These are phyloP conservation scores for Lasiodiplodia citricola DNA, from an alignment of 2,329 filamentous ascomycete genomes.

Conservation along the genomic window DNA sequence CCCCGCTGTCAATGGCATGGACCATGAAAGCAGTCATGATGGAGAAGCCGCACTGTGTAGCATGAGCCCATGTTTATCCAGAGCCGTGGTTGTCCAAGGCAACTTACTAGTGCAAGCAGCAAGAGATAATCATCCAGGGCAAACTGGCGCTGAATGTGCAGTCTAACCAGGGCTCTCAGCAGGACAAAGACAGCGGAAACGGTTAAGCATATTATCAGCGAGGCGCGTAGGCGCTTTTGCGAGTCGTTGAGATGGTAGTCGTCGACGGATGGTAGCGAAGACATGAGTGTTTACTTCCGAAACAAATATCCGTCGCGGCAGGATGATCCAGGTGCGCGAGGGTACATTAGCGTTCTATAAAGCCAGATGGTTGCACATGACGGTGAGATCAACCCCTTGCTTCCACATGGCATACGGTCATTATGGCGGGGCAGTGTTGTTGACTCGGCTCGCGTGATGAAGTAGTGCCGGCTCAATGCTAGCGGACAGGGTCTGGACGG, in stretches of 20 bases:
- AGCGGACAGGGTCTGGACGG: not conserved
- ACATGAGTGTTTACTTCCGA: not conserved
- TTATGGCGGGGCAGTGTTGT: not conserved
- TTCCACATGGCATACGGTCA: not conserved
- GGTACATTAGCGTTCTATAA: slow-evolving; percentile 1
- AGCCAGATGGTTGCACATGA: not conserved
- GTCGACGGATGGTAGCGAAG: not conserved
- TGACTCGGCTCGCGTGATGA: not conserved
- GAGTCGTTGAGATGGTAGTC: not conserved
- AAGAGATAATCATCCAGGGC: slow-evolving; percentile 12
- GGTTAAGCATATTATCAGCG: slow-evolving; percentile 4
- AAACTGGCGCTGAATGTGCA: slow-evolving; percentile 12
- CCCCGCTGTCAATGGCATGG: not conserved
- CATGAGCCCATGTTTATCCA: not conserved
- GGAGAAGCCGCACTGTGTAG: not conserved
- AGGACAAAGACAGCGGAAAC: slow-evolving; percentile 8
- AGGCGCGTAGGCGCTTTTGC: not conserved
- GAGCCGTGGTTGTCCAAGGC: no score
- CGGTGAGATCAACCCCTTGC: not conserved
- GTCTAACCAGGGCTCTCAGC: not conserved
- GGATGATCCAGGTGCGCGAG: not conserved
- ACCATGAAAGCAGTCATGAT: slow-evolving; percentile 1
- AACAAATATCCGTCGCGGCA: not conserved
- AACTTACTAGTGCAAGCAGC: slow-evolving; percentile 14
- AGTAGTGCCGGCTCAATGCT: not conserved